phyloP scores from a whole-genome alignment of 2,329 filamentous ascomycete species.

The Penicillium sp. region DNA sequence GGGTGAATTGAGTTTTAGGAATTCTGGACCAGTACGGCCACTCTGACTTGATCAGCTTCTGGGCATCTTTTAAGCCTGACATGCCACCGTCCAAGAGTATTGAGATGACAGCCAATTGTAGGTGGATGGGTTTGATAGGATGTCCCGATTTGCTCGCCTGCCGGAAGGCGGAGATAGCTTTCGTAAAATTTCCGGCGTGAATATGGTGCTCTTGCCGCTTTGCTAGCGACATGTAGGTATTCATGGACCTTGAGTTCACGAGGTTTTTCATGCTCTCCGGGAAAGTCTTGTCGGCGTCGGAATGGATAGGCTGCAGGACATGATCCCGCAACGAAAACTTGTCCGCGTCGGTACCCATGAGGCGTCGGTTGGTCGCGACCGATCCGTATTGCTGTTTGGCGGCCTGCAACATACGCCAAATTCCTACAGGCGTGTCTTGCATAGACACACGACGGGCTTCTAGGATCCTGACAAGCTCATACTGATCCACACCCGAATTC shows the following conservation, averaged over 20 bases:
- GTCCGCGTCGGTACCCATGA: constrained; percentile 37
- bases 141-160: constrained; percentile 36
- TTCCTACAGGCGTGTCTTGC: constrained; percentile 40
- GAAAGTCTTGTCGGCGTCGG: constrained; percentile 27
- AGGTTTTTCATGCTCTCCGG: constrained; percentile 35
- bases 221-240: constrained; percentile 40
- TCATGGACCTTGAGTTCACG: constrained; percentile 33
- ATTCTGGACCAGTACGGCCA: constrained; percentile 23
- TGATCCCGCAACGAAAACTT: constrained; percentile 18
- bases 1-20: constrained; percentile 23
- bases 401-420: constrained; percentile 48
- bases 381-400: constrained; percentile 40
- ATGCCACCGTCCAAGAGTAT: constrained; percentile 38
- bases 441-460: constrained; percentile 39
- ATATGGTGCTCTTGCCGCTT: constrained; percentile 45
- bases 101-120: constrained; percentile 44
- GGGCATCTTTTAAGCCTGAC: constrained; percentile 31
- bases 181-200: constrained; percentile 40
- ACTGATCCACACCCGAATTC: constrained; percentile 38
- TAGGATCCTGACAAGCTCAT: constrained; percentile 39
- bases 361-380: constrained; percentile 37
- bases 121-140: constrained; percentile 38
- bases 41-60: constrained; percentile 38
- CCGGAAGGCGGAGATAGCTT: constrained; percentile 38
- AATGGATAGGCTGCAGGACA: constrained; percentile 22